Base-by-base conservation (phyloP, 305 asterid genomes). In the Fraxinus dipetala region DNA sequence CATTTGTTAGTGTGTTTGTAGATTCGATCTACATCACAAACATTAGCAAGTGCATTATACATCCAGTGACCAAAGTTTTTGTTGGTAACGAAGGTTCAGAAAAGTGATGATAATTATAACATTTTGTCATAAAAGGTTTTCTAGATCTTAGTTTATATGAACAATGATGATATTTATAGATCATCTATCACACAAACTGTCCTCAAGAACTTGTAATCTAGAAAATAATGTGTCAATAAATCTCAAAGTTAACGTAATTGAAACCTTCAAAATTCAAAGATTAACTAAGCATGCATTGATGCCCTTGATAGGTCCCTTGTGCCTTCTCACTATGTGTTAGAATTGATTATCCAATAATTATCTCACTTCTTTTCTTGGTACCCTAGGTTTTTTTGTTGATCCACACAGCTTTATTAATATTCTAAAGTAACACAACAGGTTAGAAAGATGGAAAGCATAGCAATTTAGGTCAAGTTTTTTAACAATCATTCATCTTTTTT, bases 11-110 rank as follows among this genome's bases (percentile, higher is more conserved):
- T n/a, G n/a, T n/a, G n/a, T n/a, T n/a, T n/a, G n/a, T n/a, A n/a
- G n/a, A n/a, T n/a, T n/a, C n/a, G n/a, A n/a, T n/a, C n/a, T n/a
- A n/a, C n/a, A n/a, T n/a, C n/a, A n/a, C 81, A 84, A 85, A 83
- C 74, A 84, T 75, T 65, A 43, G 78, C 79, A 75, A 78, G 56
- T 78, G 77, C 80, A 67, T 89, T 81, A 88, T 9, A 74, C 26
- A 45, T 26, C 78, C 38, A 83, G 81, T 36, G 40, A 38, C 51
- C 36, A 40, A 59, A 72, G 69, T 78, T 51, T 36, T 77, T n/a
- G 13, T 32, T 65, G 16, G 48, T 31, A 61, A 34, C 26, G 51
- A 35, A 76, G 79, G 28, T 28, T 31, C 2, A 6, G 30, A 5
- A 59, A 59, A 43, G 40, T 54, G 38, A 30, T 35, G 28, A 72